A percentile compares a stretch with the other conserved stretches of the same genome.
Evolutionary conservation across 495 filamentous ascomycete genomes (phyloP).

Genomic region (Penicillium macrosclerotiorum): DNA sequence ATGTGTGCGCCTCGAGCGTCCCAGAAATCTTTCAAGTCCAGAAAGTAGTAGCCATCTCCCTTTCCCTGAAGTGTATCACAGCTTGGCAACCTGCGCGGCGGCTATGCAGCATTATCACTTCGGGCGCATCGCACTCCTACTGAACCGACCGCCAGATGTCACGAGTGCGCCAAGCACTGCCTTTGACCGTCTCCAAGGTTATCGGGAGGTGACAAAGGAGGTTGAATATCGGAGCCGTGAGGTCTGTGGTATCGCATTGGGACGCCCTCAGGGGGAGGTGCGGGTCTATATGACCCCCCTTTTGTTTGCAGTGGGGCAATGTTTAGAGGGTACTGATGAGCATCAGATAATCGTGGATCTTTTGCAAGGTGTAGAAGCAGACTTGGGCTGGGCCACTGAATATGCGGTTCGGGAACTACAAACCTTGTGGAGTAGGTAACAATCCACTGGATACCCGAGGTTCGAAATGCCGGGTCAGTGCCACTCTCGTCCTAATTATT

Average conservation of each 20-base stretch:
- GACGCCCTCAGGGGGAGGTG: conserved; percentile 33
- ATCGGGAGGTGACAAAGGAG: conserved; percentile 43
- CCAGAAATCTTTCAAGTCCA: conserved; percentile 28
- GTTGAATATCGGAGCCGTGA: conserved; percentile 41
- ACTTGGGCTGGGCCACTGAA: conserved; percentile 40
- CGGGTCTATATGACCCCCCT: conserved; percentile 39
- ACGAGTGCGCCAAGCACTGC: conserved; percentile 36
- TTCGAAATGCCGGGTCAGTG: neutral
- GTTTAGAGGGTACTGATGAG: conserved; percentile 32
- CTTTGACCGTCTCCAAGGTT: conserved; percentile 40
- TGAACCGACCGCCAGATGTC: conserved; percentile 38
- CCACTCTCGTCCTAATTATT: too few species aligned
- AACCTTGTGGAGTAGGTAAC: conserved; percentile 29
- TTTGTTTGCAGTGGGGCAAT: conserved; percentile 40
- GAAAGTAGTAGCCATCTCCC: conserved; percentile 23
- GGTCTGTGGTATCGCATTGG: conserved; percentile 39
- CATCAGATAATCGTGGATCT: conserved; percentile 38
- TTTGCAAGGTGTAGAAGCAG: conserved; percentile 36
- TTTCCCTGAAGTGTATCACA: conserved; percentile 41
- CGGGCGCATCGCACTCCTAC: conserved; percentile 34
- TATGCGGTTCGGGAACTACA: conserved; percentile 33
- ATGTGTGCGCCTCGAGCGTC: conserved; percentile 36
- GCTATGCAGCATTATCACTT: conserved; percentile 46
- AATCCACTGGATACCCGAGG: too few species aligned
- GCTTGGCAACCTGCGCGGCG: conserved; percentile 32